Percentiles rank a stretch among this genome's conserved stretches.
Evolutionary conservation across 345 rosid species (phyloP).

Genomic region (Eutrema heterophyllum): DNA sequence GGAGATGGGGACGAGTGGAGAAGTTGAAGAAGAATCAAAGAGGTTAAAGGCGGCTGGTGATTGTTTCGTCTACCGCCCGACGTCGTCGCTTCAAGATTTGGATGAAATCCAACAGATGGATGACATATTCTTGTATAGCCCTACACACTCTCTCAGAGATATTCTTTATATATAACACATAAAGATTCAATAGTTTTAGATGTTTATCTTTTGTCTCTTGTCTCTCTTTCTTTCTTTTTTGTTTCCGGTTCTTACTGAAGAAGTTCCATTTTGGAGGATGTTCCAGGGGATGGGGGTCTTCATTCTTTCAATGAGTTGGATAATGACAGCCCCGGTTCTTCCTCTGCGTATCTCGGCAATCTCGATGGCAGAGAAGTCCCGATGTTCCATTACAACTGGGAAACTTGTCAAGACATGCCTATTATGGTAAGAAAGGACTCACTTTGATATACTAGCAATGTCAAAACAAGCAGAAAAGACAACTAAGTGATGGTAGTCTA

Average conservation of each 20-base stretch:
- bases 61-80: not conserved
- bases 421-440: slow-evolving; percentile 9
- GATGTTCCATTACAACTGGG: slow-evolving; percentile 24
- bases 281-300: slow-evolving; percentile 28
- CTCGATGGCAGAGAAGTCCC: slow-evolving; percentile 17
- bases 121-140: slow-evolving; percentile 71
- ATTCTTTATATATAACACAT: not conserved
- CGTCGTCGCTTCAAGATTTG: slow-evolving; percentile 37
- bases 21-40: slow-evolving; percentile 13
- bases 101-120: slow-evolving; percentile 53
- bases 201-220: not conserved
- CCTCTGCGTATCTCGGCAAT: slow-evolving; percentile 18
- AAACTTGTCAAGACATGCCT: slow-evolving; percentile 27
- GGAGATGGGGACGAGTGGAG: slow-evolving; percentile 7
- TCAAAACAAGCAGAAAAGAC: not conserved
- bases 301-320: slow-evolving; percentile 17
- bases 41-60: slow-evolving; percentile 5
- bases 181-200: not conserved
- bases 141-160: not conserved
- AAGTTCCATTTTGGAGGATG: slow-evolving; percentile 38
- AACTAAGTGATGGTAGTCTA: not conserved
- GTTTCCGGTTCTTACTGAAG: slow-evolving; percentile 35
- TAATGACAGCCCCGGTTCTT: not conserved
- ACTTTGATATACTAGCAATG: not conserved
- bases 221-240: not conserved